Conservation (phyloP, 1,139 yeast species). For the Lodderomyces parapsilosis region DNA sequence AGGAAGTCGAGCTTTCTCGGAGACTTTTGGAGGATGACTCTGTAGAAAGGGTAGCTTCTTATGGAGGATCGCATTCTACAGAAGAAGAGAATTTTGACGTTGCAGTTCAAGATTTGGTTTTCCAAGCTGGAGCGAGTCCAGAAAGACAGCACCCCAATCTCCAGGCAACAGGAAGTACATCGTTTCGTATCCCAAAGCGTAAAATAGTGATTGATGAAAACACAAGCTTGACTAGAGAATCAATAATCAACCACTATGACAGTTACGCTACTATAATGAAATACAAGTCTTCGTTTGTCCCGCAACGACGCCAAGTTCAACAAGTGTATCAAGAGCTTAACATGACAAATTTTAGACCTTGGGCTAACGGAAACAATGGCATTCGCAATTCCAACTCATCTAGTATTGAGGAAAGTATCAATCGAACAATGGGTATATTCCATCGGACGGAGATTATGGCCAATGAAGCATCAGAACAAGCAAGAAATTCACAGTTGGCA, state of each 20-base stretch:
- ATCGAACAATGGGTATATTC: conserved; percentile 4
- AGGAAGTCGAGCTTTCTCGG: conserved; percentile 5
- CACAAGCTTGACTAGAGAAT: conserved; percentile 12
- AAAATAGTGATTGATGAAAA: conserved; percentile 8
- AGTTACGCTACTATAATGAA: conserved; percentile 7
- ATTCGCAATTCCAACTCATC: neutral
- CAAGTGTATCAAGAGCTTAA: conserved; percentile 3
- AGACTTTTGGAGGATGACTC: conserved; percentile 1
- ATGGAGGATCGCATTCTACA: too few relatives aligned
- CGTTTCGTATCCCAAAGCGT: neutral
- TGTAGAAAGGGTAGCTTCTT: neutral
- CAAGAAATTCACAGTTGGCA: conserved; percentile 6
- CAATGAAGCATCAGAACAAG: conserved; percentile 11
- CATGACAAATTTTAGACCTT: neutral
- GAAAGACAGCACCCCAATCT: neutral
- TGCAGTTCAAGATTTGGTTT: conserved; percentile 7
- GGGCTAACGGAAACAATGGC: neutral
- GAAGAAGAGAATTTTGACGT: too few relatives aligned
- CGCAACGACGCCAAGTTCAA: neutral
- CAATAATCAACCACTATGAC: neutral
- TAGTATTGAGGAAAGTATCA: conserved; percentile 1
- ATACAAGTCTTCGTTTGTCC: neutral
- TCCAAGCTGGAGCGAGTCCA: conserved; percentile 1
- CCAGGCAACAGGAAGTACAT: neutral
- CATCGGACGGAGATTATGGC: conserved; percentile 8